These are phyloP conservation scores for Dicorynia guianensis DNA, from an alignment of 306 rosid species.

Conservation along the genomic window DNA sequence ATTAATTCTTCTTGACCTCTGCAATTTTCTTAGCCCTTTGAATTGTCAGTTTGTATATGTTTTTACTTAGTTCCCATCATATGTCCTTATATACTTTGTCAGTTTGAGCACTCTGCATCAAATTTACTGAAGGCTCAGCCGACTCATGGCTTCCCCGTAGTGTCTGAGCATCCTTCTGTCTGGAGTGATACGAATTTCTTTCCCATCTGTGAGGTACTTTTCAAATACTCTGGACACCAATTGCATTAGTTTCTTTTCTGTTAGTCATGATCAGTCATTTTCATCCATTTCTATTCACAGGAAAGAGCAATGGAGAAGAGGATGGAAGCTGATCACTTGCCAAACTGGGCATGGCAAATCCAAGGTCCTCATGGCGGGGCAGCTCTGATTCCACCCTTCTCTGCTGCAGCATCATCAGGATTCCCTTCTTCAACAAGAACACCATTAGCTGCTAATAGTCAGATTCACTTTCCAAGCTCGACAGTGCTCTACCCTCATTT, in stretches of 20 bases:
- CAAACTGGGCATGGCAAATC: constrained; percentile 68
- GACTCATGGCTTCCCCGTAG: constrained; percentile 52
- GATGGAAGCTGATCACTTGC: constrained; percentile 58
- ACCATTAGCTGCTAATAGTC: constrained; percentile 66
- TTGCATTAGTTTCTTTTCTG: neutral
- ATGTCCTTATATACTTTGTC: constrained; percentile 23
- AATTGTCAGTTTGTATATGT: constrained; percentile 1
- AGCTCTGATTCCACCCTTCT: constrained; percentile 62
- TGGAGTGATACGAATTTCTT: constrained; percentile 57
- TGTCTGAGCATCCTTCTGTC: constrained; percentile 56
- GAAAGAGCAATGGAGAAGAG: constrained; percentile 81
- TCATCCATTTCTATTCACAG: constrained; percentile 36
- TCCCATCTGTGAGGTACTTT: constrained; percentile 63
- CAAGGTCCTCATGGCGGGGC: constrained; percentile 63
- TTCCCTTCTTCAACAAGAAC: constrained; percentile 65
- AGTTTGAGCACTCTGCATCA: constrained; percentile 65
- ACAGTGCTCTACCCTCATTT: constrained; percentile 52
- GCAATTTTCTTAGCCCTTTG: neutral
- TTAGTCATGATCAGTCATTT: neutral
- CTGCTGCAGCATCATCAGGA: constrained; percentile 99
- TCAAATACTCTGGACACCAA: neutral
- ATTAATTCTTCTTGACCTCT: neutral
- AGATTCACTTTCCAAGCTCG: constrained; percentile 57
- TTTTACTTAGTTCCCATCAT: neutral
- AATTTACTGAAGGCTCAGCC: constrained; percentile 51